Base-by-base conservation (phyloP, 805 yeast genomes). In the Candida alai region DNA sequence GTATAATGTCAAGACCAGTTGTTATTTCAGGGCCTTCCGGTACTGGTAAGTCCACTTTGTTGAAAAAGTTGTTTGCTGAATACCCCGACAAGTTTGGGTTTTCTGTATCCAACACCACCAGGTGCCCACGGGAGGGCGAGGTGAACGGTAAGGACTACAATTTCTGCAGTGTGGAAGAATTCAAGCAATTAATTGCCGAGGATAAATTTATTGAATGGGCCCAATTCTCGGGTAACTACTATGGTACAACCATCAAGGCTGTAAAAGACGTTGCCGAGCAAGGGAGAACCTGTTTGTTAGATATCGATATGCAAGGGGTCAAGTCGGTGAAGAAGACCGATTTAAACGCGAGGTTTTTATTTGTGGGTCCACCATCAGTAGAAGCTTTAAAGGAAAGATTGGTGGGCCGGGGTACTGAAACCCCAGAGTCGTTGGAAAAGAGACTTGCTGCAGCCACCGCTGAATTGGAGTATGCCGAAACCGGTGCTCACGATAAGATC, bases 231-330 rank as follows among this genome's bases (percentile, higher is more conserved):
- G 97, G 97, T 34, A 93, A 93, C 72, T 89, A 84, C 71, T 93
- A 93, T 63, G 99, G 99, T 39, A 93, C 98, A 32, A 72, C 96
- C 30, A 71, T 87, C 50, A 81, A 78, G 53, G 81, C 96, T 19
- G 97, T 93, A 29, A 74, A 84, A 48, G 81, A 80, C 43, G 89
- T 84, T 28, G 58, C 73, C 32, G 60, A 62, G 34, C 58, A 71
- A 40, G 84, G 87, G 49, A 78, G 73, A 60, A 81, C 80, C 34
- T 93, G 97, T 68, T 80, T 93, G 43, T 72, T 93, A 56, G 99
- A 93, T 63, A 93, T 93, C 47, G 99, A 93, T 74, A 89, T 90
- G 97, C 97, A 93, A 68, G 99, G 99, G 47, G 98, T 93, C 51
- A 82, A 84, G 65, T 73, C 87, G 17, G 96, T 93, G 45, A 93